Evolutionary conservation across 192 early-diverging fungal genomes (phyloP).

Genomic region (Coemansia furcata): DNA sequence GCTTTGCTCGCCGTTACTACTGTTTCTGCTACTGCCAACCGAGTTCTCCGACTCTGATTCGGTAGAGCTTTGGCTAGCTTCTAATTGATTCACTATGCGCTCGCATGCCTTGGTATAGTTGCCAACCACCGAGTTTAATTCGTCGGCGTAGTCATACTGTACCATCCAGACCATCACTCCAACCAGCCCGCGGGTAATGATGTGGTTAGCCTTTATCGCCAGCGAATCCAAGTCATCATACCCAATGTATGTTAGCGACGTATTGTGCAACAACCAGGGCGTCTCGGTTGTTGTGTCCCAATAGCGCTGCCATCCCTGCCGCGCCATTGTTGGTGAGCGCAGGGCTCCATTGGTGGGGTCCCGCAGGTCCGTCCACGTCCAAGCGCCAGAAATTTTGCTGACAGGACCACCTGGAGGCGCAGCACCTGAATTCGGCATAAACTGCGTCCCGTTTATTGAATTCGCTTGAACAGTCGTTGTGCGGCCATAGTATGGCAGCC

Average conservation of each 20-base stretch:
- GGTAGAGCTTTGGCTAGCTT: not conserved
- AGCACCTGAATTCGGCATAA: constrained; percentile 33
- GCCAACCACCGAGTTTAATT: constrained; percentile 50
- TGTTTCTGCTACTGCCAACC: not conserved
- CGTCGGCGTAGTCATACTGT: constrained; percentile 60
- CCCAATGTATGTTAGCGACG: constrained; percentile 61
- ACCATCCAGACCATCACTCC: constrained; percentile 76
- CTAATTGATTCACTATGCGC: constrained; percentile 17
- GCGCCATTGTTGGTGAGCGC: constrained; percentile 13
- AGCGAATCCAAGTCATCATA: constrained; percentile 69
- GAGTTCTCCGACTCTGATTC: not conserved
- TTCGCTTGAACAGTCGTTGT: constrained; percentile 20
- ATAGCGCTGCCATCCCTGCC: constrained; percentile 59
- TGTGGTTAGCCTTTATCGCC: constrained; percentile 56
- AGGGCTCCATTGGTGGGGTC: constrained; percentile 36
- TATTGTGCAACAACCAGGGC: constrained; percentile 68
- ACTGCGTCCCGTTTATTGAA: constrained; percentile 6
- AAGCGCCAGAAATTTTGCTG: constrained; percentile 44
- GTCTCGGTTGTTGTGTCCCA: constrained; percentile 64
- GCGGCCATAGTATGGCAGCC: constrained; percentile 66
- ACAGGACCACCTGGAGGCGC: constrained; percentile 40
- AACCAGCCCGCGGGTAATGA: constrained; percentile 51
- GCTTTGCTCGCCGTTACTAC: not conserved
- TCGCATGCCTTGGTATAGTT: constrained; percentile 26
- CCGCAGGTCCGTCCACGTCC: constrained; percentile 49